Conservation (phyloP, 129 eudicot species). For the Centaurea solstitialis region DNA sequence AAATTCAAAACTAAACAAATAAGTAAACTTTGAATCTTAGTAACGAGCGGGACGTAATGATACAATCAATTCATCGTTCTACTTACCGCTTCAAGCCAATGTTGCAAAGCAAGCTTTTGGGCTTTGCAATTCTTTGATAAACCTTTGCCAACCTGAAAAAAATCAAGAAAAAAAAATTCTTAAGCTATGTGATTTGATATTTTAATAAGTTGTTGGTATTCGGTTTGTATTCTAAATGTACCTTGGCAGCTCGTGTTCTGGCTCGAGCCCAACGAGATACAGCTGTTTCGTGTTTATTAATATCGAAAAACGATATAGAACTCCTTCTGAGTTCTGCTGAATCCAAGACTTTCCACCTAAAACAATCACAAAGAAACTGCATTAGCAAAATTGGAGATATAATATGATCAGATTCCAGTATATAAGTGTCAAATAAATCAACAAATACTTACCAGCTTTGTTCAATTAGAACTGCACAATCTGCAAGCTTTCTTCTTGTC, state of each 20-base stretch:
- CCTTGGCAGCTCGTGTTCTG: slow-evolving; percentile 94
- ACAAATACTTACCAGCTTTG: slow-evolving; percentile 66
- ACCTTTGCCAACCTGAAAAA: slow-evolving; percentile 93
- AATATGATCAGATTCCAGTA: not conserved
- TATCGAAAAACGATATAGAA: slow-evolving; percentile 83
- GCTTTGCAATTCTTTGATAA: slow-evolving; percentile 85
- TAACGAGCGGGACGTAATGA: not conserved
- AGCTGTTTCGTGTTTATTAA: slow-evolving; percentile 84
- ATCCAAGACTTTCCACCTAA: slow-evolving; percentile 86
- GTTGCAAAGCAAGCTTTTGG: slow-evolving; percentile 90
- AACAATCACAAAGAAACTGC: not conserved
- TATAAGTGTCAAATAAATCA: not conserved
- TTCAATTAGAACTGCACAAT: slow-evolving; percentile 93
- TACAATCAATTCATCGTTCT: not conserved
- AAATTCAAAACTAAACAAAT: not conserved
- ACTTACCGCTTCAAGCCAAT: slow-evolving; percentile 98
- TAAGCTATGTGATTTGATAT: not conserved
- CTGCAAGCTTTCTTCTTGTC: slow-evolving; percentile 92
- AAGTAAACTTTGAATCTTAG: not conserved
- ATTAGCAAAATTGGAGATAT: slow-evolving; percentile 9
- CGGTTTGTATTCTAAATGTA: slow-evolving; percentile 18
- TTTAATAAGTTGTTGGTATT: not conserved
- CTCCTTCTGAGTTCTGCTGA: slow-evolving; percentile 81
- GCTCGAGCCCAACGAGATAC: slow-evolving; percentile 95
- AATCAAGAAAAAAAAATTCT: not conserved